These are phyloP conservation scores for Trichosanthes cucumerina DNA, from an alignment of 306 rosid species.

Conservation along the genomic window DNA sequence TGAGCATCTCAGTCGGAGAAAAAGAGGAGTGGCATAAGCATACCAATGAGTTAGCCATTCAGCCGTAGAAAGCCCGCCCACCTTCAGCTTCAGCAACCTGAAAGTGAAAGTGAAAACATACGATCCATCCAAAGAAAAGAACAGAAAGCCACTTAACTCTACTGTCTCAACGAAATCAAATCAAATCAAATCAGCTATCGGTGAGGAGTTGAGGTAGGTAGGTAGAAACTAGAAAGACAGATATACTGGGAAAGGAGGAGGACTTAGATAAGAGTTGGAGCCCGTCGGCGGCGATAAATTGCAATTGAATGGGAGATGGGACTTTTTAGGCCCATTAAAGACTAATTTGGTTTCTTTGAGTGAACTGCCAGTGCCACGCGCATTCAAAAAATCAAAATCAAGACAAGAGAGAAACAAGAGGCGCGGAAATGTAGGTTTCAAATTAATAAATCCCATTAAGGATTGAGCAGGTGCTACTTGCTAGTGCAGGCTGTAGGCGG, in stretches of 20 bases:
- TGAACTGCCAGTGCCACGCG: neutral
- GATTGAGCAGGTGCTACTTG: neutral
- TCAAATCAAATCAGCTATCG: neutral
- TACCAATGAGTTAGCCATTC: slow-evolving; percentile 2
- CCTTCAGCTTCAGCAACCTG: neutral
- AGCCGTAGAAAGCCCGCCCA: neutral
- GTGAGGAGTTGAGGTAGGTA: neutral
- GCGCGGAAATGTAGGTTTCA: neutral
- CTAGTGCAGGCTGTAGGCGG: neutral
- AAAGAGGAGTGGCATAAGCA: neutral
- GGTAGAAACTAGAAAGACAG: neutral
- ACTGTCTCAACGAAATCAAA: neutral
- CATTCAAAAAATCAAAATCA: neutral
- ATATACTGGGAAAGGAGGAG: too few species aligned
- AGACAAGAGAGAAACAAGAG: neutral
- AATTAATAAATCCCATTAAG: neutral
- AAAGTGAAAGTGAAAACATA: neutral
- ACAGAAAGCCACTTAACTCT: neutral
- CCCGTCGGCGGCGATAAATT: too few species aligned
- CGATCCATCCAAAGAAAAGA: neutral
- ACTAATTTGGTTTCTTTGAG: neutral
- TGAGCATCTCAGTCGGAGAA: neutral
- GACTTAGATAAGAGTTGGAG: too few species aligned
- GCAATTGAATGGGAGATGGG: neutral
- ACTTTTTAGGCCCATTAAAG: neutral